Evolutionary conservation across 805 yeast genomes (phyloP).

Genomic region (Pichia rugopelliculosa): DNA sequence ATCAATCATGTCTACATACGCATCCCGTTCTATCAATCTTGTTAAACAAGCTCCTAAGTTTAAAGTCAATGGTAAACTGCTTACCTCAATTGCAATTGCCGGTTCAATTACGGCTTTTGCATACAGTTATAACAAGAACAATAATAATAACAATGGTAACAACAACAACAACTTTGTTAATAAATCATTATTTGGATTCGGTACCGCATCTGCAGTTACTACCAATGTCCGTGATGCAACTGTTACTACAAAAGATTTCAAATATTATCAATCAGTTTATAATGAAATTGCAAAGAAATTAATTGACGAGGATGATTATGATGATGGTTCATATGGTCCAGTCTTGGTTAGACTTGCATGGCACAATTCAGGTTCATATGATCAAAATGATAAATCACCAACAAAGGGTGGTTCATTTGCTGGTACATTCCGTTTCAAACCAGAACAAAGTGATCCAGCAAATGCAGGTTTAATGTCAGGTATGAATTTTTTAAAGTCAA

Average conservation of each 20-base stretch:
- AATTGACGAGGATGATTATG: conserved; percentile 47
- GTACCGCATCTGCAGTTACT: conserved; percentile 19
- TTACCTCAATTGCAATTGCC: conserved; percentile 13
- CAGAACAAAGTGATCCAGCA: conserved; percentile 44
- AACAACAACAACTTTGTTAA: conserved; percentile 15
- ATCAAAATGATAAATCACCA: conserved; percentile 35
- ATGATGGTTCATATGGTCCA: conserved; percentile 55
- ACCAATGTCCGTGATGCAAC: conserved; percentile 29
- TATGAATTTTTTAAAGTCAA: conserved; percentile 47
- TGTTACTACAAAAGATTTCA: conserved; percentile 27
- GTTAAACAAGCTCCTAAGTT: not conserved
- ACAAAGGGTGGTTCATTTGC: conserved; percentile 42
- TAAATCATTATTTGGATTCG: conserved; percentile 23
- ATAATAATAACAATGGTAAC: conserved; percentile 12
- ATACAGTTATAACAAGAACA: conserved; percentile 9
- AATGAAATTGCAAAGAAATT: conserved; percentile 64
- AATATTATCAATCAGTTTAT: conserved; percentile 60
- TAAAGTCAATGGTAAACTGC: not conserved
- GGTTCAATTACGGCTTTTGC: conserved; percentile 26
- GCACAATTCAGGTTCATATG: conserved; percentile 45
- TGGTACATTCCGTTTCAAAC: conserved; percentile 44
- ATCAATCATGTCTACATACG: not conserved
- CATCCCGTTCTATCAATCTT: not conserved
- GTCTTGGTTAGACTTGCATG: conserved; percentile 40
- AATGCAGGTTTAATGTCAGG: conserved; percentile 48